A percentile compares a stretch with the other conserved stretches of the same genome.
These are phyloP conservation scores for Verbena officinalis DNA, from an alignment of 257 asterid genomes.

Conservation along the genomic window DNA sequence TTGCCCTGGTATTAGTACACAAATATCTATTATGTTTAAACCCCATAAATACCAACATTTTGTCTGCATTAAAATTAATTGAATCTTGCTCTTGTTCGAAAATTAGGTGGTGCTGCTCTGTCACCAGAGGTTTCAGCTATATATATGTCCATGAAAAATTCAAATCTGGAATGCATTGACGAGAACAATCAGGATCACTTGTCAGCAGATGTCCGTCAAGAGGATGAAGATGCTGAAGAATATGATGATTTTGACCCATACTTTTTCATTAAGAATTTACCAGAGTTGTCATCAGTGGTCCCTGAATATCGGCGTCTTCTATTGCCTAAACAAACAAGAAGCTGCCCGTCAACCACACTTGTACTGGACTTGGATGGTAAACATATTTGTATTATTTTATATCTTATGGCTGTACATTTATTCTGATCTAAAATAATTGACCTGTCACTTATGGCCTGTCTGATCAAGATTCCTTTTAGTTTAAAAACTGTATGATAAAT, in stretches of 20 bases:
- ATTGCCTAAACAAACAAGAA: conserved; percentile 90
- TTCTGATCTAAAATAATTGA: not conserved
- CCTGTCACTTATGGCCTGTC: not conserved
- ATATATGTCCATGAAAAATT: conserved; percentile 65
- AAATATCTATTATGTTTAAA: conserved; percentile 13
- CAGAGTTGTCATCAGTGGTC: conserved; percentile 79
- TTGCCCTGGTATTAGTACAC: conserved; percentile 45
- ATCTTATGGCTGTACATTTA: conserved; percentile 1
- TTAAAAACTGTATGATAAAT: conserved; percentile 1
- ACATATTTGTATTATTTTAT: conserved; percentile 19
- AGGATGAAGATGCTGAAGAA: conserved; percentile 76
- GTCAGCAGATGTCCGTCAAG: conserved; percentile 60
- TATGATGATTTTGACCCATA: conserved; percentile 92
- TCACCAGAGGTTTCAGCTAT: conserved; percentile 73
- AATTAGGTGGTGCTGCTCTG: conserved; percentile 53
- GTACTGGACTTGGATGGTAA: conserved; percentile 97
- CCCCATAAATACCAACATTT: conserved; percentile 11
- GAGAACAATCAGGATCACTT: conserved; percentile 73
- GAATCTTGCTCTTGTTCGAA: conserved; percentile 33
- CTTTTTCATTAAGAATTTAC: conserved; percentile 86
- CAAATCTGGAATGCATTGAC: conserved; percentile 82
- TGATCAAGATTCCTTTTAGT: not conserved
- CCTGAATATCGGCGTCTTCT: conserved; percentile 79
- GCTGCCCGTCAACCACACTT: conserved; percentile 93
- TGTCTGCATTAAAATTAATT: conserved; percentile 15